Evolutionary conservation across 495 filamentous ascomycete species (phyloP).

Genomic region (Aspergillus ellipticus): DNA sequence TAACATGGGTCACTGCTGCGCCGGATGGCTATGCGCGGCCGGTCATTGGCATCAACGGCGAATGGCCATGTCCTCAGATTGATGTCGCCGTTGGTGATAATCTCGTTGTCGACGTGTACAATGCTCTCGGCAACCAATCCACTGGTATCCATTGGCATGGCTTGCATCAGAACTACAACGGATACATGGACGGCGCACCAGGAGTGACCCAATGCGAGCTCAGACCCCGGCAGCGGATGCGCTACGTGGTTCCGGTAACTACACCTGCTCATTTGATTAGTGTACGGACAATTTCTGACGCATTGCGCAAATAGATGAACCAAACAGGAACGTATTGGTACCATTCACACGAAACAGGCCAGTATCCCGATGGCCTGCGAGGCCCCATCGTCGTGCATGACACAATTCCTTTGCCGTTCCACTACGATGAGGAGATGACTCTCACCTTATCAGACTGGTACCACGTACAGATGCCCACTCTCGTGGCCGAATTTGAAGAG

Average conservation of each 20-base stretch:
- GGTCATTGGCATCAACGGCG: constrained; percentile 69
- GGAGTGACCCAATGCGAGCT: constrained; percentile 58
- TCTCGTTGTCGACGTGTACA: constrained; percentile 63
- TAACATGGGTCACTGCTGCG: constrained; percentile 69
- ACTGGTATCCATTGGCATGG: constrained; percentile 75
- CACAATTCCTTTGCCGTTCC: constrained; percentile 50
- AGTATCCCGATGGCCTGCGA: constrained; percentile 69
- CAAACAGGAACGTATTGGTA: constrained; percentile 77
- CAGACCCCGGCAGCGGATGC: background rate
- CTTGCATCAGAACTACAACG: constrained; percentile 60
- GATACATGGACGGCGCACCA: constrained; percentile 63
- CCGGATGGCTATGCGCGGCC: constrained; percentile 65
- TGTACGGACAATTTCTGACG: background rate
- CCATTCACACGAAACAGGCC: constrained; percentile 60
- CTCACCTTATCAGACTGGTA: constrained; percentile 61
- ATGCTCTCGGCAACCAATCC: constrained; percentile 61
- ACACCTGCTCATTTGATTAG: background rate
- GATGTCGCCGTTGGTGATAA: constrained; percentile 61
- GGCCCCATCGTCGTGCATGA: constrained; percentile 66
- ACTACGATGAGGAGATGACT: constrained; percentile 60
- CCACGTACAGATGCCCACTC: constrained; percentile 45
- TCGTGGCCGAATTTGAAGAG: constrained; percentile 41
- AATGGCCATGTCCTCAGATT: constrained; percentile 67
- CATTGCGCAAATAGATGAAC: constrained; percentile 30
- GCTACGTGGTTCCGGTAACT: constrained; percentile 1